Conservation (phyloP, 2,329 filamentous ascomycete genomes). For the Aureobasidium sp. region DNA sequence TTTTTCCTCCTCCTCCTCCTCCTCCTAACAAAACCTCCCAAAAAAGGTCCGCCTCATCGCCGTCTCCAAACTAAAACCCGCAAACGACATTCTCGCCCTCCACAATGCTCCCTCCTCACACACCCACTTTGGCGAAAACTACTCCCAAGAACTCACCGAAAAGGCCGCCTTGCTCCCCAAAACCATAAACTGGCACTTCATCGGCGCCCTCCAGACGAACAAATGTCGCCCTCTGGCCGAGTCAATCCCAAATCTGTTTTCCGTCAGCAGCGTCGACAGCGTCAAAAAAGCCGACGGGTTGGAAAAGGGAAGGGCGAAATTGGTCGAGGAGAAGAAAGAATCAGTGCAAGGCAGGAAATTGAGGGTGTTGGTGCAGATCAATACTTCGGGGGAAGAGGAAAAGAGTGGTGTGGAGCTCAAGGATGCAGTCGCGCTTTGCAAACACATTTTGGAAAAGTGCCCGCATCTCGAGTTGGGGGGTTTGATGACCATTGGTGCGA, state of each 20-base stretch:
- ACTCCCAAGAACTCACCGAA: constrained; percentile 69
- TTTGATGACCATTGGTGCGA: constrained; percentile 95
- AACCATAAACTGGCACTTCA: constrained; percentile 88
- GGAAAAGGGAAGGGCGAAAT: constrained; percentile 62
- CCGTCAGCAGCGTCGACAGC: constrained; percentile 83
- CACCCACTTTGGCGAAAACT: constrained; percentile 92
- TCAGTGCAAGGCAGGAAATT: constrained; percentile 38
- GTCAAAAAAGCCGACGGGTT: constrained; percentile 79
- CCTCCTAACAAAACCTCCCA: no score
- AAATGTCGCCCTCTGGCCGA: constrained; percentile 81
- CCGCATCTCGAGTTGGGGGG: constrained; percentile 68
- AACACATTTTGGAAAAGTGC: constrained; percentile 61
- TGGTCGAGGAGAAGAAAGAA: no score
- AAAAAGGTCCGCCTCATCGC: constrained; percentile 85
- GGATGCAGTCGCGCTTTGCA: constrained; percentile 56
- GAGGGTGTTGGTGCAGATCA: constrained; percentile 83
- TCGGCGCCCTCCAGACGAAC: constrained; percentile 85
- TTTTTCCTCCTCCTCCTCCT: no score
- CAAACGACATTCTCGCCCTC: constrained; percentile 79
- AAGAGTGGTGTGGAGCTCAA: constrained; percentile 76
- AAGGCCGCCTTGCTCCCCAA: constrained; percentile 74
- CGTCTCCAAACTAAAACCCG: constrained; percentile 93
- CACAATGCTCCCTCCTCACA: constrained; percentile 51
- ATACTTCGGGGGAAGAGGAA: constrained; percentile 78
- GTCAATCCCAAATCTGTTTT: constrained; percentile 80